Conservation (phyloP, 1,284 basidiomycete genomes). For the Fomitopsis palustris region DNA sequence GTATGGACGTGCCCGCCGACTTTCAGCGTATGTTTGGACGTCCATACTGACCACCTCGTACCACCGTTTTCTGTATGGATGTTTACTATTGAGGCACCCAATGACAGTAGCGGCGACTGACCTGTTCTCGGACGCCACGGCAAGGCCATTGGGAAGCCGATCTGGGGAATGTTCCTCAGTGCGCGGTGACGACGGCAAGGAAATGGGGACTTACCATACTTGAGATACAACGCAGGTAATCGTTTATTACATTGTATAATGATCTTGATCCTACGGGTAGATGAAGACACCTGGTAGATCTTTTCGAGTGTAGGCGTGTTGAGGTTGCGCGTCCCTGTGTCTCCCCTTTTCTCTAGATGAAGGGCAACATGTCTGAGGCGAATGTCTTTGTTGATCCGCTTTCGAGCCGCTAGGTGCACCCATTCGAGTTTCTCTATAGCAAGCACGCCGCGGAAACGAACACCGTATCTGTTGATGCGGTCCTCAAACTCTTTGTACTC, state of each 20-base stretch:
- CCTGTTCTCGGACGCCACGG: constrained; percentile 15
- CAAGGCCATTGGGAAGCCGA: constrained; percentile 15
- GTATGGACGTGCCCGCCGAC: constrained; percentile 30
- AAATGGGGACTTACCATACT: constrained; percentile 28
- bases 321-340: background rate
- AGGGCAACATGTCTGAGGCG: constrained; percentile 30
- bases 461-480: constrained; percentile 7
- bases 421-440: constrained; percentile 39
- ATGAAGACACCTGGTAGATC: constrained; percentile 26
- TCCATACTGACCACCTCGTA: constrained; percentile 44
- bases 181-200: constrained; percentile 5
- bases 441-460: constrained; percentile 46
- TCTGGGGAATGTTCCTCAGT: background rate
- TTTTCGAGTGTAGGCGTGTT: constrained; percentile 30
- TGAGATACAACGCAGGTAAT: constrained; percentile 41
- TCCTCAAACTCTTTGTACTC: constrained; percentile 3
- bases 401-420: constrained; percentile 41
- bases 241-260: constrained; percentile 38
- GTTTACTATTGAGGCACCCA: no score
- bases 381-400: constrained; percentile 39
- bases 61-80: constrained; percentile 27
- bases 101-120: background rate
- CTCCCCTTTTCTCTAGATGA: background rate
- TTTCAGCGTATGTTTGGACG: constrained; percentile 36
- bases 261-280: constrained; percentile 26